phyloP scores from a whole-genome alignment of 805 yeast species.

The Groenewaldozyma salmanticensis region DNA sequence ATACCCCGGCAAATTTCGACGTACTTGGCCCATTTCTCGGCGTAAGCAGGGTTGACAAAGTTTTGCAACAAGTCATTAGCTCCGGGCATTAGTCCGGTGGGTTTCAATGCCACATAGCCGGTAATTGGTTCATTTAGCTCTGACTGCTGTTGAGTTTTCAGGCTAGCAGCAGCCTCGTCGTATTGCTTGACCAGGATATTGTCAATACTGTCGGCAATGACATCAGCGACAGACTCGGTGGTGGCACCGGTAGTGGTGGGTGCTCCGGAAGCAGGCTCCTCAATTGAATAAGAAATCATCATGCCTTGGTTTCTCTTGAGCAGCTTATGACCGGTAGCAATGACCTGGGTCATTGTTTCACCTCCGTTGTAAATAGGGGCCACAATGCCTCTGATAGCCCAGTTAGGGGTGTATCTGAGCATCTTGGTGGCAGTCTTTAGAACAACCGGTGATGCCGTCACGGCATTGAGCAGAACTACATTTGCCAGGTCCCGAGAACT shows the following conservation, averaged over 20 bases:
- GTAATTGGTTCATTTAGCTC: slow-evolving; percentile 56
- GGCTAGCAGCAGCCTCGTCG: slow-evolving; percentile 22
- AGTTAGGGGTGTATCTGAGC: slow-evolving; percentile 44
- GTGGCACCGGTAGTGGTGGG: too few relatives aligned
- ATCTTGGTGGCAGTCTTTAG: slow-evolving; percentile 24
- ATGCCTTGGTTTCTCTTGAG: slow-evolving; percentile 71
- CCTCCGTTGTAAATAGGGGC: slow-evolving; percentile 90
- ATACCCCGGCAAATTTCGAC: slow-evolving; percentile 57
- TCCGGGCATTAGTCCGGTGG: slow-evolving; percentile 75
- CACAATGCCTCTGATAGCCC: slow-evolving; percentile 58
- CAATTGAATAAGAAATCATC: slow-evolving; percentile 93
- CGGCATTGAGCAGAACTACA: slow-evolving; percentile 24
- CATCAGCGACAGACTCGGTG: slow-evolving; percentile 25
- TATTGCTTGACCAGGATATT: slow-evolving; percentile 56
- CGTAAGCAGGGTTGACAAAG: slow-evolving; percentile 44
- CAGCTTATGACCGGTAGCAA: slow-evolving; percentile 57
- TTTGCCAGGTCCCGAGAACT: slow-evolving; percentile 20
- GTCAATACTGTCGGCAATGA: slow-evolving; percentile 48
- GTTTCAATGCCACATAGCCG: slow-evolving; percentile 88
- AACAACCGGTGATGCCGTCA: slow-evolving; percentile 26
- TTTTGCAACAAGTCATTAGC: slow-evolving; percentile 66
- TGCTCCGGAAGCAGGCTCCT: slow-evolving; percentile 88
- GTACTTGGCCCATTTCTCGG: slow-evolving; percentile 44
- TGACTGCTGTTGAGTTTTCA: not conserved
- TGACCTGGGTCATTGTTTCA: slow-evolving; percentile 60